These are phyloP conservation scores for Penicillium roqueforti DNA, from an alignment of 495 filamentous ascomycete species.

Conservation along the genomic window DNA sequence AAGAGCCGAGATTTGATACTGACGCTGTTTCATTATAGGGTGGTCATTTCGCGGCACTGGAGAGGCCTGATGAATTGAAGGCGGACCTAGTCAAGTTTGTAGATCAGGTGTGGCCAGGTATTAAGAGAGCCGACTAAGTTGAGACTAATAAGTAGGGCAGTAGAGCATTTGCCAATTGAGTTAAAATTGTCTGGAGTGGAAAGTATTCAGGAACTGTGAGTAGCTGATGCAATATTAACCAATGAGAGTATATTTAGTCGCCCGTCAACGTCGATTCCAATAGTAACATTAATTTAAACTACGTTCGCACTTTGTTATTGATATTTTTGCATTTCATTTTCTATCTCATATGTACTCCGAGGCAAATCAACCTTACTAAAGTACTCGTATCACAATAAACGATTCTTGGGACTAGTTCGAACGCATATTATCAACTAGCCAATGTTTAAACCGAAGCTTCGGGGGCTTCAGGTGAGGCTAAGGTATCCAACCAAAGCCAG, in stretches of 20 bases:
- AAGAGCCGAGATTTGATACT: not conserved
- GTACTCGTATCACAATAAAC: not conserved
- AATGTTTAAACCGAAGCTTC: not conserved
- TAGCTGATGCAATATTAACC: no score
- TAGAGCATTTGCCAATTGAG: no score
- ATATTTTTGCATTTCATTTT: not conserved
- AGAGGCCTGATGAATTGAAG: slow-evolving; percentile 51
- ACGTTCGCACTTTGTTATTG: not conserved
- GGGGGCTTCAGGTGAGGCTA: not conserved
- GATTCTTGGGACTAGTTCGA: not conserved
- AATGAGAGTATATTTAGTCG: no score
- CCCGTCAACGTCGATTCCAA: not conserved
- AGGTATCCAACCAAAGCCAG: slow-evolving; percentile 4
- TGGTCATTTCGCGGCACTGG: slow-evolving; percentile 61
- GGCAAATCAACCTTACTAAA: not conserved
- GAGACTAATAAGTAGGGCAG: not conserved
- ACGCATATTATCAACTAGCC: not conserved
- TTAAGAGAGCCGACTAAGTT: not conserved
- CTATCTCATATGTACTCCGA: not conserved
- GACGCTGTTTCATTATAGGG: slow-evolving; percentile 35
- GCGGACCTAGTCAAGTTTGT: slow-evolving; percentile 57
- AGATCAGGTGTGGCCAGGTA: slow-evolving; percentile 35
- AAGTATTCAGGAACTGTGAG: no score
- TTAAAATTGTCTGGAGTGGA: no score
- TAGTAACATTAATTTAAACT: not conserved